Base-by-base conservation (phyloP, 2,329 filamentous ascomycete species). In the Penicillium sp. region DNA sequence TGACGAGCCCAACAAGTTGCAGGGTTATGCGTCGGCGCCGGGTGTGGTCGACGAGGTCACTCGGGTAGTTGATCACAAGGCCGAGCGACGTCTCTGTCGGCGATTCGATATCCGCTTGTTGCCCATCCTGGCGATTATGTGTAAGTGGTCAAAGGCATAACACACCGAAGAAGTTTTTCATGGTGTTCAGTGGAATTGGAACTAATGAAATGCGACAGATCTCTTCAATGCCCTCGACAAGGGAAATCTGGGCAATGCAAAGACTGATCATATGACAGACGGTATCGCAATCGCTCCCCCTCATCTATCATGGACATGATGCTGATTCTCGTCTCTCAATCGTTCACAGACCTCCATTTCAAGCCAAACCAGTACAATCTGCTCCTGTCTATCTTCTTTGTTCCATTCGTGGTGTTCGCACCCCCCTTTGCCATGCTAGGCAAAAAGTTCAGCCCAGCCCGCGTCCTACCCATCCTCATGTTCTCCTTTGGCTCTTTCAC, bases 401-500 rank as follows among this genome's bases (percentile, higher is more conserved):
- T 92, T 6, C 89, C 89, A 0, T 91, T 89, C 71, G 88, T 91
- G 38, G 70, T 92, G 3, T 89, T 87, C 55, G 88, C 87, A 1
- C 88, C 87, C 0, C 85, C 87, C 1, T 74, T 90, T 41, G 81
- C 79, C 12, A 88, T 91, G 76, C 70, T 89, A 4, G 88, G 88
- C 55, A 91, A 90, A 77, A 87, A 84, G 61, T 89, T 82, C 68
- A 87, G 88, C 0, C 86, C 88, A 0, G 81, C 84, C 57, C 79
- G 83, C 17, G 86, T 89, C 10, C 76, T 92, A 8, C 87, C 88
- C 0, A 73, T 86, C 50, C 83, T 90, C 74, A 91, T 91, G 88
- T 82, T 88, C 63, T 79, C 73, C 41, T 91, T 91, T 69, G 89
- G 89, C 7, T 80, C 78, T 3, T 83, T 88, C 69, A 90, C 89